These are phyloP conservation scores for Kodamaea hsintzibuensis DNA, from an alignment of 805 yeast genomes.

Conservation along the genomic window DNA sequence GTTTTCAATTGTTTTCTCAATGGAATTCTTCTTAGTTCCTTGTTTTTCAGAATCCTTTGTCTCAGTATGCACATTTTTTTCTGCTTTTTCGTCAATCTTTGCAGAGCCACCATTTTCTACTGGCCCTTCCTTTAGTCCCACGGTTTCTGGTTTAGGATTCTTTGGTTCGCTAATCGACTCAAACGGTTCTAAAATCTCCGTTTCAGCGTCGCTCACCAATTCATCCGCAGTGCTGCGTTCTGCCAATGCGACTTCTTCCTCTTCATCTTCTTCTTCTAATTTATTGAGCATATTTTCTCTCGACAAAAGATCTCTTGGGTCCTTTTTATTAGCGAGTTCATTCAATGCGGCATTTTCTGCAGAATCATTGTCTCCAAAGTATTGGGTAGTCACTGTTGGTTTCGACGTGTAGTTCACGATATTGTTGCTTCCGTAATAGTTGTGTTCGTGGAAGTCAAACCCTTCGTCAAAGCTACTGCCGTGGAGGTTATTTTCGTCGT, in stretches of 20 bases:
- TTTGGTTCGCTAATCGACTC: neutral
- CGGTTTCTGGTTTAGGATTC: neutral
- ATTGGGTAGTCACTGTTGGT: constrained; percentile 10
- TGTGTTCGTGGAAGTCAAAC: constrained; percentile 12
- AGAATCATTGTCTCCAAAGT: constrained; percentile 9
- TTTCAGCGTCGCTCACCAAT: constrained; percentile 29
- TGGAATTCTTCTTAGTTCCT: neutral
- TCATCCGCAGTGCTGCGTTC: constrained; percentile 10
- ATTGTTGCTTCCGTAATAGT: constrained; percentile 2
- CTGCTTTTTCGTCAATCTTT: neutral
- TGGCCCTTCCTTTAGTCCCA: neutral
- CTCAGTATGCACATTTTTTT: neutral
- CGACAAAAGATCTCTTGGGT: constrained; percentile 1
- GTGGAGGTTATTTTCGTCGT: constrained; percentile 2
- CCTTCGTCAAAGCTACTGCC: constrained; percentile 13
- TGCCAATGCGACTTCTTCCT: neutral
- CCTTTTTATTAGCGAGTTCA: neutral
- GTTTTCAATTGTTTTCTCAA: neutral
- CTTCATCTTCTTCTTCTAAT: neutral
- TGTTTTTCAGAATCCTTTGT: neutral
- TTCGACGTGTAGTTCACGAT: constrained; percentile 10
- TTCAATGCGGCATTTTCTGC: neutral
- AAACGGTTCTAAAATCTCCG: constrained; percentile 22
- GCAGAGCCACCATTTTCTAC: neutral
- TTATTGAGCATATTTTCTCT: constrained; percentile 1